These are phyloP conservation scores for Parsonsia alboflavescens DNA, from an alignment of 257 asterid species.

Conservation along the genomic window DNA sequence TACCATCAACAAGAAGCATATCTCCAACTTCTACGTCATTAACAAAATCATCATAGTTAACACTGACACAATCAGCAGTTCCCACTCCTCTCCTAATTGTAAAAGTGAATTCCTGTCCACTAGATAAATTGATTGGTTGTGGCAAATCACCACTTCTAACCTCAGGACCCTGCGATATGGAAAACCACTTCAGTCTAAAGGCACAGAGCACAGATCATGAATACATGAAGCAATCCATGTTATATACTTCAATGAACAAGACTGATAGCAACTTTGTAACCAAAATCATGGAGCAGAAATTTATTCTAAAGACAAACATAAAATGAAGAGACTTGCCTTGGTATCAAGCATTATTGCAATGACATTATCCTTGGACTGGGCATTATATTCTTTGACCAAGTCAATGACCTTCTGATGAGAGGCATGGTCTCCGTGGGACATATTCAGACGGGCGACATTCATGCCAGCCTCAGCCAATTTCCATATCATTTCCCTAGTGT, in stretches of 20 bases:
- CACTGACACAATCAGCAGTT: conserved; percentile 84
- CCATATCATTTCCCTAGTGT: conserved; percentile 95
- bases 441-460: conserved; percentile 95
- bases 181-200: conserved; percentile 16
- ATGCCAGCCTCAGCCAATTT: conserved; percentile 98
- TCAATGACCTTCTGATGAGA: conserved; percentile 97
- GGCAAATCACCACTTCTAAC: conserved; percentile 99
- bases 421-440: conserved; percentile 99
- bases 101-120: conserved; percentile 95
- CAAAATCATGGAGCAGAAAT: not conserved
- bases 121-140: conserved; percentile 63
- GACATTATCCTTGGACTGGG: conserved; percentile 84
- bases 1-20: conserved; percentile 98
- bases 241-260: not conserved
- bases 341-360: conserved; percentile 99
- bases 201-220: not conserved
- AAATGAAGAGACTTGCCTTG: conserved; percentile 53
- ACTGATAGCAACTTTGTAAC: not conserved
- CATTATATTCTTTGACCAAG: conserved; percentile 90
- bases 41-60: conserved; percentile 96
- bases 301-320: not conserved
- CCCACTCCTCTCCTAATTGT: conserved; percentile 97
- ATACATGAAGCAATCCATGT: not conserved
- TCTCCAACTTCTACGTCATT: conserved; percentile 93
- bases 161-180: conserved; percentile 89